Evolutionary conservation across 2,329 filamentous ascomycete genomes (phyloP).

Genomic region (Periconia sp.): DNA sequence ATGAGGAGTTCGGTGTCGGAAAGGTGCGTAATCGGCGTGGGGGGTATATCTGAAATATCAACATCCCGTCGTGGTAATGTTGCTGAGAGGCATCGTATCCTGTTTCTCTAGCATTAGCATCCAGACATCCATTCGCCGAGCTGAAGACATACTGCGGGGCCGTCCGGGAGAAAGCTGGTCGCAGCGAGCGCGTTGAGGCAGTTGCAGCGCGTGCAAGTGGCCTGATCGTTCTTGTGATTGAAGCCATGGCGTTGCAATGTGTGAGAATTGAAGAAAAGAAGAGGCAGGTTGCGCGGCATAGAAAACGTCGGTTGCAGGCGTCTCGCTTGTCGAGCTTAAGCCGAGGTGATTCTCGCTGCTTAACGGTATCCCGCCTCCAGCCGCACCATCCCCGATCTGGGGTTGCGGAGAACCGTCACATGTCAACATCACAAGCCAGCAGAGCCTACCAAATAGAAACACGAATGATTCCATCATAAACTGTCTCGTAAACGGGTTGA

Average conservation of each 20-base stretch:
- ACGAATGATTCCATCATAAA: too few relatives aligned
- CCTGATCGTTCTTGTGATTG: constrained; percentile 36
- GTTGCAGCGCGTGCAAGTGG: constrained; percentile 38
- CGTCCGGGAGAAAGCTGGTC: constrained; percentile 33
- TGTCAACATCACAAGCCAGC: too few relatives aligned
- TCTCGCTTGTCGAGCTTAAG: constrained; percentile 9
- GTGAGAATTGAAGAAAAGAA: constrained; percentile 1
- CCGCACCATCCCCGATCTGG: constrained; percentile 18
- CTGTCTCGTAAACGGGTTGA: too few relatives aligned
- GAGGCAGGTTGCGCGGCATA: constrained; percentile 4
- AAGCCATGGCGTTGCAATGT: constrained; percentile 32
- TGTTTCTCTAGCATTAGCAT: constrained; percentile 13
- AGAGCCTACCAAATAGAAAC: too few relatives aligned
- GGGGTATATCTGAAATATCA: constrained; percentile 74
- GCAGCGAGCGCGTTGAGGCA: constrained; percentile 31
- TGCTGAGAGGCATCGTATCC: constrained; percentile 51
- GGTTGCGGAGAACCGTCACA: constrained; percentile 9
- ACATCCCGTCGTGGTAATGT: constrained; percentile 46
- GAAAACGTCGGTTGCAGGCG: neutral
- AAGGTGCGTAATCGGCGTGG: constrained; percentile 91
- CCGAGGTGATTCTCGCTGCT: constrained; percentile 14
- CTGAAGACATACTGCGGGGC: constrained; percentile 36
- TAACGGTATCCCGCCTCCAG: constrained; percentile 15
- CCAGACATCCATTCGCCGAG: constrained; percentile 1
- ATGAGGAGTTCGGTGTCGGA: constrained; percentile 90